These are phyloP conservation scores for Pichia paraexigua DNA, from an alignment of 805 yeast species.

Conservation along the genomic window DNA sequence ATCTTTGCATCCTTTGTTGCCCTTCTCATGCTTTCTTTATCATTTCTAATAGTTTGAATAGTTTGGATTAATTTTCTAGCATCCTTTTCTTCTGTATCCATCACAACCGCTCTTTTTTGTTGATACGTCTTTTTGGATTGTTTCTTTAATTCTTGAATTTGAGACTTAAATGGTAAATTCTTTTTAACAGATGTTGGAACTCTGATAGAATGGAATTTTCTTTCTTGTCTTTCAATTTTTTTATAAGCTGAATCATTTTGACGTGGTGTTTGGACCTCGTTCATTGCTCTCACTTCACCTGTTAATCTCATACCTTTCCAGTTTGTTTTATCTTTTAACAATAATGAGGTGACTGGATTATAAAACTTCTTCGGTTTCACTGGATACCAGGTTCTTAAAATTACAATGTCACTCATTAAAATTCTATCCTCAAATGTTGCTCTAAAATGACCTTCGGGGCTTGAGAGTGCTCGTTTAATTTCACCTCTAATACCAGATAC, in stretches of 20 bases:
- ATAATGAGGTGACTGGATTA: constrained; percentile 90
- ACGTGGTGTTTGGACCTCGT: constrained; percentile 50
- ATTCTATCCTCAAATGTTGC: constrained; percentile 97
- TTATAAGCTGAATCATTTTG: constrained; percentile 42
- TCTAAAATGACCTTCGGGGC: constrained; percentile 92
- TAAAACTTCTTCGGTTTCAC: constrained; percentile 84
- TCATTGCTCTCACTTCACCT: constrained; percentile 82
- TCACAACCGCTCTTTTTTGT: constrained; percentile 86
- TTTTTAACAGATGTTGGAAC: constrained; percentile 76
- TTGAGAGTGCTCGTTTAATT: constrained; percentile 86
- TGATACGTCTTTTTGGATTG: constrained; percentile 75
- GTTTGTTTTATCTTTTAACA: constrained; percentile 65
- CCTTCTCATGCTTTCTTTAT: constrained; percentile 71
- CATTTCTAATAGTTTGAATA: constrained; percentile 75
- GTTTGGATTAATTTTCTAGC: constrained; percentile 84
- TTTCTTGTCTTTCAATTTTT: constrained; percentile 75
- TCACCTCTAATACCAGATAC: constrained; percentile 98
- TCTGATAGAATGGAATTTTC: constrained; percentile 79
- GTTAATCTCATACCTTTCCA: constrained; percentile 98
- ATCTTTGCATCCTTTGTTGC: constrained; percentile 70
- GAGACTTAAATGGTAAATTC: constrained; percentile 86
- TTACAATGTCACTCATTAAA: constrained; percentile 80
- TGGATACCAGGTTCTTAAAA: constrained; percentile 95
- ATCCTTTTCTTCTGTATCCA: constrained; percentile 89
- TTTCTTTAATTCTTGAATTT: constrained; percentile 81